Percentiles rank a stretch among this genome's conserved stretches.
Evolutionary conservation across 2,329 filamentous ascomycete genomes (phyloP).

Genomic region (Pseudogymnoascus verrucosus): DNA sequence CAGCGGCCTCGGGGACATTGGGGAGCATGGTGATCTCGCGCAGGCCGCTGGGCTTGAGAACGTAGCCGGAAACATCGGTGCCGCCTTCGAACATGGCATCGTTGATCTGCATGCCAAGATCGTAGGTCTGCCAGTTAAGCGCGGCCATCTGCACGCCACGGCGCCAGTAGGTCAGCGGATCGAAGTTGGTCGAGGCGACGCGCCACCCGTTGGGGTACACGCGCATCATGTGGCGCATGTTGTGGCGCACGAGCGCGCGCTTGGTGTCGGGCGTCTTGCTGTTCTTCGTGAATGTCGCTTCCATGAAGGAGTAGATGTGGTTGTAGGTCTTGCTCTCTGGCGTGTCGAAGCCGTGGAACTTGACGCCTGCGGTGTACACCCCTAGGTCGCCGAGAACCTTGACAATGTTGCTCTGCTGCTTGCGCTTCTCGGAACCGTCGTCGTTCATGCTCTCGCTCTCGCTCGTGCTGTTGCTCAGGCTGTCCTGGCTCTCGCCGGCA

Average conservation of each 20-base stretch:
- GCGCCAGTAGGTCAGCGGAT: conserved; percentile 88
- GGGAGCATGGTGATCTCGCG: conserved; percentile 60
- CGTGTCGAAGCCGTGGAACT: conserved; percentile 73
- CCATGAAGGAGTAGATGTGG: conserved; percentile 92
- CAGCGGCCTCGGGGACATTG: conserved; percentile 41
- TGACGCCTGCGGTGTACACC: conserved; percentile 66
- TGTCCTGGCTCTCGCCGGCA: conserved; percentile 34
- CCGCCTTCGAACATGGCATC: conserved; percentile 95
- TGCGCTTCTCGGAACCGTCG: conserved; percentile 39
- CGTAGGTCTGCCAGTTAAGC: conserved; percentile 97
- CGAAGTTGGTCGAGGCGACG: conserved; percentile 85
- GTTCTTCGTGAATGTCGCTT: conserved; percentile 76
- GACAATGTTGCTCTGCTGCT: conserved; percentile 74
- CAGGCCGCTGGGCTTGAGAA: conserved; percentile 83
- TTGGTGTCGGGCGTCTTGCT: conserved; percentile 70
- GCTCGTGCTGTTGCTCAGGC: conserved; percentile 57
- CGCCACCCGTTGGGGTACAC: conserved; percentile 83
- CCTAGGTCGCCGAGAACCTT: conserved; percentile 77
- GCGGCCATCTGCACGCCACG: conserved; percentile 96
- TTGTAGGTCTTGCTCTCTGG: conserved; percentile 80
- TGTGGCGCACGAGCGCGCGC: conserved; percentile 75
- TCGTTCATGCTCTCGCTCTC: conserved; percentile 68
- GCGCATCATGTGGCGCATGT: conserved; percentile 83
- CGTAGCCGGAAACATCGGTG: conserved; percentile 80
- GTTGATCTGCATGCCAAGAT: conserved; percentile 91